Evolutionary conservation across 78 protist species (phyloP).

Genomic region (Anaeramoeba flamelloides): DNA sequence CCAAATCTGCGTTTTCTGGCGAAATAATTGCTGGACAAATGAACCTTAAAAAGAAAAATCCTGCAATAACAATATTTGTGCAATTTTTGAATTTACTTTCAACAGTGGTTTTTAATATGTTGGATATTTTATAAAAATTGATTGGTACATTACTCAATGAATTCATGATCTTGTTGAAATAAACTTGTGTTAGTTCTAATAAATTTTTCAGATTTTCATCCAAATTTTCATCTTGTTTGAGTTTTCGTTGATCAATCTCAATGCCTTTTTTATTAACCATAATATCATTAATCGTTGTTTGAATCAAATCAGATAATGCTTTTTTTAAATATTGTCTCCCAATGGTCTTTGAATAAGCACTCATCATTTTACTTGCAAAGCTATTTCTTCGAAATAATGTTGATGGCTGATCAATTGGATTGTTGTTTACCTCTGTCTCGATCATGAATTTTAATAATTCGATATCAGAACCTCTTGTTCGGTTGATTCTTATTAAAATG

Average conservation of each 20-base stretch:
- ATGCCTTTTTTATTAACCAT: not conserved
- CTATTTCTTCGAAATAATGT: not conserved
- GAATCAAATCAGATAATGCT: not conserved
- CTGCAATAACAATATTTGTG: not conserved
- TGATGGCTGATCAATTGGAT: not conserved
- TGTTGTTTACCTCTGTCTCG: not conserved
- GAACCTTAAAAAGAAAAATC: not conserved
- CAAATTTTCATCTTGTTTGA: not conserved
- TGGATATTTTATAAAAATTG: not conserved
- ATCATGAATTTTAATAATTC: not conserved
- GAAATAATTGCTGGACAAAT: not conserved
- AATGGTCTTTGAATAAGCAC: not conserved
- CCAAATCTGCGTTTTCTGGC: not conserved
- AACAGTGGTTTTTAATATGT: not conserved
- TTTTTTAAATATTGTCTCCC: not conserved
- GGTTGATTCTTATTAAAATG: not conserved
- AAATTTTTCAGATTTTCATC: not conserved
- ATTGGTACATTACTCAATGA: not conserved
- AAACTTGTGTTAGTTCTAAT: not conserved
- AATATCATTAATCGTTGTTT: not conserved
- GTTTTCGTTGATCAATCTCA: not conserved
- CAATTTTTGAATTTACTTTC: not conserved
- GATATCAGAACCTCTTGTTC: not conserved
- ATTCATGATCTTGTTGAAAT: not conserved
- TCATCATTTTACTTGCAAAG: not conserved